A percentile compares a stretch with the other conserved stretches of the same genome.
phyloP scores from a whole-genome alignment of 257 asterid species.

The Solanum tarapatanum region DNA sequence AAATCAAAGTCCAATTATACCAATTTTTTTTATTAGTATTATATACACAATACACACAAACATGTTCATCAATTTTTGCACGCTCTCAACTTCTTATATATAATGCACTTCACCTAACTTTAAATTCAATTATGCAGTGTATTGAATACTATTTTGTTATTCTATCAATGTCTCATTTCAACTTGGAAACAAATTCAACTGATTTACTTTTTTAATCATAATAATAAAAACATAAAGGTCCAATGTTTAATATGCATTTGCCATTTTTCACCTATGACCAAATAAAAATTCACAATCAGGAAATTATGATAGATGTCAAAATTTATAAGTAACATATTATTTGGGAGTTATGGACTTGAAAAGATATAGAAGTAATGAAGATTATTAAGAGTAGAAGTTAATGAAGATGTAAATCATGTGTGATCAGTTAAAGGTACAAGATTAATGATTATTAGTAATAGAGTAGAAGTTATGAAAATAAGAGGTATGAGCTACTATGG shows the following conservation, averaged over 20 bases:
- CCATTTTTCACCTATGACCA: neutral
- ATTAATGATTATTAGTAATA: neutral
- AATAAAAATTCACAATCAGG: neutral
- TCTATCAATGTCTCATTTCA: too few relatives aligned
- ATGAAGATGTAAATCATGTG: neutral
- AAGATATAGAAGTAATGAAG: neutral
- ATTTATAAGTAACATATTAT: neutral
- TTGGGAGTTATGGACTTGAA: neutral
- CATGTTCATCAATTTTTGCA: too few relatives aligned
- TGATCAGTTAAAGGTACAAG: neutral
- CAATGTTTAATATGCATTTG: neutral
- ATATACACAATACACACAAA: too few relatives aligned
- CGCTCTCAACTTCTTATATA: neutral
- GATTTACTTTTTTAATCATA: neutral
- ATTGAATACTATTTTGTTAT: too few relatives aligned
- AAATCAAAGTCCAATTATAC: neutral
- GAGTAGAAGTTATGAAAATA: neutral
- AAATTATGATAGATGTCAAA: neutral
- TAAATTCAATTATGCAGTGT: too few relatives aligned
- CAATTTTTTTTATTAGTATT: too few relatives aligned
- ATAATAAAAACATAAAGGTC: neutral
- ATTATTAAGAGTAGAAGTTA: neutral
- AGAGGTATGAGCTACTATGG: too few relatives aligned
- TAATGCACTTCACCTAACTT: too few relatives aligned
- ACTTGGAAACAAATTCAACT: too few relatives aligned